phyloP scores from a whole-genome alignment of 2,329 filamentous ascomycete genomes.

The Emergomyces africanus region DNA sequence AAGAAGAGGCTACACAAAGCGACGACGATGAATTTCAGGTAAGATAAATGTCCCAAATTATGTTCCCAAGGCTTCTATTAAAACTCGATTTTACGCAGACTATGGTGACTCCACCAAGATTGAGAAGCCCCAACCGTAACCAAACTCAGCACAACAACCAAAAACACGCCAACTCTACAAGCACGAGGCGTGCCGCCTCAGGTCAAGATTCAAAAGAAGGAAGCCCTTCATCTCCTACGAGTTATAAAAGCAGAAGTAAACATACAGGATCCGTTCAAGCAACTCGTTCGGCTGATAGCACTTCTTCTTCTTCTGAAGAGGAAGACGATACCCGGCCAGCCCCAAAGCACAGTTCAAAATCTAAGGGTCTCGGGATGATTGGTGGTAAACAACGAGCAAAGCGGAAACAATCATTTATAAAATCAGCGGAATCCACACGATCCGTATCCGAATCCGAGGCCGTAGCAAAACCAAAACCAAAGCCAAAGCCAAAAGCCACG shows the following conservation, averaged over 20 bases:
- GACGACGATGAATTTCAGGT: constrained; percentile 5
- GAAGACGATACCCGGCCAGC: not conserved
- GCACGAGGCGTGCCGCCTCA: not conserved
- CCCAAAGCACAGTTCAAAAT: constrained; percentile 3
- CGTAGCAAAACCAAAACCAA: not conserved
- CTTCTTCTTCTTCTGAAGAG: constrained; percentile 8
- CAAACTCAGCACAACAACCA: too few relatives aligned
- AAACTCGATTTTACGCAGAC: not conserved
- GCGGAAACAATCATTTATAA: not conserved
- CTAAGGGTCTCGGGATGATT: constrained; percentile 8
- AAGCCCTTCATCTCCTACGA: not conserved
- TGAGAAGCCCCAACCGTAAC: not conserved
- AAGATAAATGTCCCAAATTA: not conserved
- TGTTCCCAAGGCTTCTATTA: not conserved
- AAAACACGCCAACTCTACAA: not conserved
- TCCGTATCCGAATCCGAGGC: not conserved
- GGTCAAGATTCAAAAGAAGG: not conserved
- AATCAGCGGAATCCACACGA: not conserved
- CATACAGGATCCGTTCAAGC: too few relatives aligned
- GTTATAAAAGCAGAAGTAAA: not conserved
- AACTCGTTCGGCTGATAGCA: not conserved
- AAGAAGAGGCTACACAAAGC: not conserved
- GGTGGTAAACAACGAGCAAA: constrained; percentile 5
- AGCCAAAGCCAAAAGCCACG: not conserved
- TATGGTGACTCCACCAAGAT: not conserved